Base-by-base conservation (phyloP, 768 basidiomycete species). In the Tulasnella sp. region DNA sequence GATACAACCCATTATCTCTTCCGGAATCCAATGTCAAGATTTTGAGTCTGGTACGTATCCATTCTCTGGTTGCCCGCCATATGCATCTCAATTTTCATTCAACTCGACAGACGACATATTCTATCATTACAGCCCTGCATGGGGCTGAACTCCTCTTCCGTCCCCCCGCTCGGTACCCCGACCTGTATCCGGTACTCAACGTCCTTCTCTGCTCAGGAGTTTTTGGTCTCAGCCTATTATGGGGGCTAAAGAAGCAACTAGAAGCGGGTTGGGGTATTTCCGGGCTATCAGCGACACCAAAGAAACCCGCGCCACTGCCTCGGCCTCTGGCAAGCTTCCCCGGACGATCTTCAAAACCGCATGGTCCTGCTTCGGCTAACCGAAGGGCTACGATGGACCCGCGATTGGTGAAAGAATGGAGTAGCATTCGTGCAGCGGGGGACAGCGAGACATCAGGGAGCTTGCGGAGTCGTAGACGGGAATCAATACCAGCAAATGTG, bases 111-210 rank as follows among this genome's bases (percentile, higher is more conserved):
- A 84, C 83, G 26, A 86, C 89, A 61, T 94, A 96, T 82, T 78
- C 84, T 0, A 85, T 87, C 0, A 89, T 90, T 55, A 29, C 88
- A 6, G 35, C 83, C 0, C 83, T 96, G 11, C 94, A 96, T 82
- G 2, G 89, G 29, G 82, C 91, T 29, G 95, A 98, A 83, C 55
- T 88, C 40, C 42, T 90, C 9, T 69, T 92, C 42, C 51, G 85
- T 2, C 91, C 95, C 10, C 94, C 95, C 5, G 81, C 87, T 6
- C 90, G 91, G 79, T 93, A 94, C 80, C 96, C 94, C 0, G 94
- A 97, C 83, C 83, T 98, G 55, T 98, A 89, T 83, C 85, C 92
- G 0, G 94, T 96, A 0, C 85, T 95, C 51, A 98, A 98, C 83
- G 90, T 95, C 3, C 88, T 95, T 20, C 82, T 96, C 69, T 90